Conservation (phyloP, 371 early-diverging fungal genomes). For the Conidiobolus incongruus region DNA sequence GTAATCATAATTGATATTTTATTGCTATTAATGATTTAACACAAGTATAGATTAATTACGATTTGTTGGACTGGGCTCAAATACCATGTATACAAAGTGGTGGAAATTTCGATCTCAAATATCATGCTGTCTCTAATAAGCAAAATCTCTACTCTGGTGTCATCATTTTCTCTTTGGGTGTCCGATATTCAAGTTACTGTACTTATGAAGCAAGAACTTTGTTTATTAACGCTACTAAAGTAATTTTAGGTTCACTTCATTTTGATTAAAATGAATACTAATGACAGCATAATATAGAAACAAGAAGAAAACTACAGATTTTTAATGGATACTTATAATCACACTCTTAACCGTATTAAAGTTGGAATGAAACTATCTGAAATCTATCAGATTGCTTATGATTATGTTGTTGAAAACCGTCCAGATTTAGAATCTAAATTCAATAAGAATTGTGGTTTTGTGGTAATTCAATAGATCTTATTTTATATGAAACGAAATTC, state of each 20-base stretch:
- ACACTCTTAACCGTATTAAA: constrained; percentile 37
- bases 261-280: background rate
- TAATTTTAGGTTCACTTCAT: constrained; percentile 6
- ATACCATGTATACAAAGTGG: constrained; percentile 93
- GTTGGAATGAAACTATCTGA: constrained; percentile 59
- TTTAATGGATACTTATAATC: constrained; percentile 56
- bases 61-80: constrained; percentile 76
- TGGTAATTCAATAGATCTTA: constrained; percentile 12
- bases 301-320: constrained; percentile 86
- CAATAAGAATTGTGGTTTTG: constrained; percentile 72
- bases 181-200: constrained; percentile 84
- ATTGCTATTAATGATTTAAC: background rate
- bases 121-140: constrained; percentile 52
- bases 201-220: constrained; percentile 84
- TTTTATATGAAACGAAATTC: background rate
- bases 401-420: constrained; percentile 42
- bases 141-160: constrained; percentile 61
- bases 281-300: constrained; percentile 8
- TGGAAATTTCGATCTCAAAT: constrained; percentile 69
- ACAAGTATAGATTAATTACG: constrained; percentile 10
- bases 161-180: constrained; percentile 77
- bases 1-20: constrained; percentile 10
- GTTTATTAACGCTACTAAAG: constrained; percentile 73
- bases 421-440: constrained; percentile 72
- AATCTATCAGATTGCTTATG: constrained; percentile 43